Evolutionary conservation across 306 rosid genomes (phyloP).

Genomic region (Gynostemma pentaphyllum): DNA sequence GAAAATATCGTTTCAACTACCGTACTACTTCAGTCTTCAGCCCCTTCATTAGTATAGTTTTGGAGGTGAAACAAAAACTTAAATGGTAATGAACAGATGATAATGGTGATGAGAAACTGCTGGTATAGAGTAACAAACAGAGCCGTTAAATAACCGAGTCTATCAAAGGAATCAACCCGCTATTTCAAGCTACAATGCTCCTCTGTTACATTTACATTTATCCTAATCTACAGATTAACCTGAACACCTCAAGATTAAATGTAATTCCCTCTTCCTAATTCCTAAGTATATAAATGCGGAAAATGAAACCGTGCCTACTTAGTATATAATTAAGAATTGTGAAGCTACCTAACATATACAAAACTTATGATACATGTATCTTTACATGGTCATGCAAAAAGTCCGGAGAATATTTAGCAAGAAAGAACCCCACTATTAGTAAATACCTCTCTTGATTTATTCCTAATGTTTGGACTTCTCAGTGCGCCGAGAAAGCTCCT

Average conservation of each 20-base stretch:
- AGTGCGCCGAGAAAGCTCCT: constrained; percentile 54
- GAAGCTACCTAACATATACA: constrained; percentile 8
- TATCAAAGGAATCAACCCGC: not conserved
- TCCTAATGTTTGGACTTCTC: constrained; percentile 47
- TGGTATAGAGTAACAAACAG: not conserved
- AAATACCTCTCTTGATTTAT: constrained; percentile 9
- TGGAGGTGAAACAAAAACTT: too few species aligned
- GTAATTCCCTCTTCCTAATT: constrained; percentile 2
- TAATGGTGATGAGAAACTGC: not conserved
- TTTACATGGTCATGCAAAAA: constrained; percentile 8
- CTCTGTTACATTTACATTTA: constrained; percentile 9
- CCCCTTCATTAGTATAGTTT: too few species aligned
- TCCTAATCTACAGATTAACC: constrained; percentile 6
- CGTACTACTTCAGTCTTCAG: too few species aligned
- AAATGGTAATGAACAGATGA: not conserved
- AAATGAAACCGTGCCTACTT: too few species aligned
- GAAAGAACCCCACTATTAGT: constrained; percentile 7
- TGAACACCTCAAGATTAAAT: constrained; percentile 6
- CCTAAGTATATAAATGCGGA: too few species aligned
- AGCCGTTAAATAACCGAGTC: not conserved
- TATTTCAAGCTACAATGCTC: not conserved
- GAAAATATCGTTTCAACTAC: too few species aligned
- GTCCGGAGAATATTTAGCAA: not conserved
- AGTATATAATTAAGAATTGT: constrained; percentile 8
- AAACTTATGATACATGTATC: constrained; percentile 9